Percentiles rank a stretch among this genome's conserved stretches.
These are phyloP conservation scores for Lachnellula hyalina DNA, from an alignment of 2,329 filamentous ascomycete genomes.

Conservation along the genomic window DNA sequence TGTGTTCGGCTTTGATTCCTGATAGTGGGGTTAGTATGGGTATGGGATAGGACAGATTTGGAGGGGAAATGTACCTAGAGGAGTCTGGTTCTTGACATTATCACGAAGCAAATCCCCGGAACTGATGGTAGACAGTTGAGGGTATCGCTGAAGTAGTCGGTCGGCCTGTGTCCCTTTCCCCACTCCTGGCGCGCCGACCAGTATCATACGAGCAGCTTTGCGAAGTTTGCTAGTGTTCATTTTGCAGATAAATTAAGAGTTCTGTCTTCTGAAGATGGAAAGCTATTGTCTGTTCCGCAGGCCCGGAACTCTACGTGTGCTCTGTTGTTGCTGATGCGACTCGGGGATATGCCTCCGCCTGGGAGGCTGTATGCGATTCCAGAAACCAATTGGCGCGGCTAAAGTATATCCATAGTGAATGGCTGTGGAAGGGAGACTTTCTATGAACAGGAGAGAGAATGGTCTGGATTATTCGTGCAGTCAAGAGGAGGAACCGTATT, in stretches of 20 bases:
- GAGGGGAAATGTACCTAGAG: constrained; percentile 59
- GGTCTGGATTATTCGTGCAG: too few relatives aligned
- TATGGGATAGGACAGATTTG: neutral
- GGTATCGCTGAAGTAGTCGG: constrained; percentile 78
- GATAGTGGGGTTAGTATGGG: constrained; percentile 5
- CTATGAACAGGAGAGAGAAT: neutral
- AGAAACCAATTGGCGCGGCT: constrained; percentile 1
- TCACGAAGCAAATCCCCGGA: constrained; percentile 87
- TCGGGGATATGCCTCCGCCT: constrained; percentile 15
- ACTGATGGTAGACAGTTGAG: constrained; percentile 84
- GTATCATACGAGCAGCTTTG: constrained; percentile 84
- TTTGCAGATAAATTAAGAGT: neutral
- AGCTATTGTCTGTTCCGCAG: constrained; percentile 10
- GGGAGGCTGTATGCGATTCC: constrained; percentile 11
- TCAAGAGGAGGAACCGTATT: too few relatives aligned
- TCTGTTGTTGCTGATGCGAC: neutral
- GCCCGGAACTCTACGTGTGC: constrained; percentile 5
- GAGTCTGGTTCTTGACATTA: constrained; percentile 85
- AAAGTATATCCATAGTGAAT: constrained; percentile 26
- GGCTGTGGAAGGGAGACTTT: neutral
- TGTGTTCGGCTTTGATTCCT: constrained; percentile 87
- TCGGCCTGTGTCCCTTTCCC: constrained; percentile 96
- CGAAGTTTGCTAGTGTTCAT: constrained; percentile 55
- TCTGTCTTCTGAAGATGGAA: neutral
- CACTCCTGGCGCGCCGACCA: constrained; percentile 85